Conservation (phyloP, 2,329 filamentous ascomycete species). For the Pyricularia sp. region DNA sequence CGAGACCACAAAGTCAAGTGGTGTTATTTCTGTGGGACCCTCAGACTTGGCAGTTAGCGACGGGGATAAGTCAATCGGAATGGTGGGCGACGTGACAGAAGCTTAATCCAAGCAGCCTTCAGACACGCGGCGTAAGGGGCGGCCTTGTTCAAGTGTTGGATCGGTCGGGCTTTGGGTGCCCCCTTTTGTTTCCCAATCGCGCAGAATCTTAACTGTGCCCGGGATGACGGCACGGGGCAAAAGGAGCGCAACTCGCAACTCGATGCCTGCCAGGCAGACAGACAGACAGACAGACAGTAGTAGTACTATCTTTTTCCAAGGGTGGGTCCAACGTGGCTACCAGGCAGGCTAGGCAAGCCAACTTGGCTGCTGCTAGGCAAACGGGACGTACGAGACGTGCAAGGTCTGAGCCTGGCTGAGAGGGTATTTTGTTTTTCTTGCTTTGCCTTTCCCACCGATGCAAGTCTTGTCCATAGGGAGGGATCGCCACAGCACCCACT, state of each 20-base stretch:
- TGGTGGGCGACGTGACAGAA: conserved; percentile 10
- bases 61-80: conserved; percentile 1
- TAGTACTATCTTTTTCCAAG: background rate
- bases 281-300: background rate
- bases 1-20: background rate
- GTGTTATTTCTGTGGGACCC: background rate
- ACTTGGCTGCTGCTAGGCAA: background rate
- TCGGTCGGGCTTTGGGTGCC: background rate
- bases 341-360: background rate
- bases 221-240: background rate
- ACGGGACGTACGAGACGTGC: background rate
- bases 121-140: background rate
- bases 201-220: background rate
- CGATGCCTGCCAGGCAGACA: too few species aligned
- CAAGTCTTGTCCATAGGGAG: background rate
- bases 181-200: background rate
- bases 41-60: conserved; percentile 1
- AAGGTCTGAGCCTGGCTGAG: too few species aligned
- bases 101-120: conserved; percentile 11
- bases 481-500: background rate
- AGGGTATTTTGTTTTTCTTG: background rate
- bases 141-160: background rate
- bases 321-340: background rate
- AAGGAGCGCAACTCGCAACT: background rate
- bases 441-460: background rate